Evolutionary conservation across 345 rosid genomes (phyloP), one percentile per base, ranked within the genome.

Genomic region (Euphorbia lathyris): DNA sequence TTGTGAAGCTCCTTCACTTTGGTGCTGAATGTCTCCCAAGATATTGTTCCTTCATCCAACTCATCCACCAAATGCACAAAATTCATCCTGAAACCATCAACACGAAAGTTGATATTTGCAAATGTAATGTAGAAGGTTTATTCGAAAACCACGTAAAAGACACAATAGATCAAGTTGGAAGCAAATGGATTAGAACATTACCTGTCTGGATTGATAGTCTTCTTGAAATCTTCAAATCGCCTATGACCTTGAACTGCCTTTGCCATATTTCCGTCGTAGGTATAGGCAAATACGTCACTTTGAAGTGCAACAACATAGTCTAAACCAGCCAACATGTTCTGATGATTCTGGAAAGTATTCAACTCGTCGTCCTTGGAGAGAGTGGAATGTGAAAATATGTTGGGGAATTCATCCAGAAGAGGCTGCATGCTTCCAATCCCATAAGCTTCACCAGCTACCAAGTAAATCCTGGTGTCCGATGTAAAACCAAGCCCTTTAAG

Each of bases 241-340:
- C 98, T 77, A 72, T 94, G 98, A 75, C 97, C 97, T 81, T 94
- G 91, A 65, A 91, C 93, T 17, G 98, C 97, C 87, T 94, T 94
- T 23, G 98, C 98, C 98, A 94, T 91, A 78, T 94, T 94, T 70
- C 98, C 97, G 27, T 94, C 92, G 40, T 91, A 94, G 0, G 98
- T 94, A 68, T 89, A 90, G 63, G 91, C 83, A 83, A 95, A 90
- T 16, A 83, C 93, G 40, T 85, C 96, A 71, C 99, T 92, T 66
- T 92, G 82, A 78, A 92, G 88, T 40, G 99, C 99, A 65, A 95
- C 91, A 23, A 84, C 80, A 63, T 95, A 90, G 78, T 95, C 99
- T 68, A 93, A 77, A 67, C 97, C 96, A 57, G 96, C 98, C 77
- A 94, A 75, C 98, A 91, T 91, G 73, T 94, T 94, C 80, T 87